Evolutionary conservation across 2,329 filamentous ascomycete species (phyloP).

Genomic region (Cladosporium sp.): DNA sequence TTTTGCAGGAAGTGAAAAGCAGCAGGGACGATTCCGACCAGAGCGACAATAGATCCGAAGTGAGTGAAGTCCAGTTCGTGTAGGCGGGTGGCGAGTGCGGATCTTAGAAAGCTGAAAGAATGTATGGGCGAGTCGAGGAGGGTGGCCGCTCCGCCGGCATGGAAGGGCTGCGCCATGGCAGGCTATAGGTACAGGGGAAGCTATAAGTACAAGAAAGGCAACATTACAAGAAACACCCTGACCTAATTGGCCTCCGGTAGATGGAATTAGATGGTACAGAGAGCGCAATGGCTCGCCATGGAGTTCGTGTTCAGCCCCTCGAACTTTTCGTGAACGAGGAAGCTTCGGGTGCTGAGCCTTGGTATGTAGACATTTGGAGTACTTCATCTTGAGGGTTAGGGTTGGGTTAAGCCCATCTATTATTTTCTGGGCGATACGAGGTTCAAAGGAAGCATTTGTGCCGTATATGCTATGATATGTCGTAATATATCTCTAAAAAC

Average conservation of each 20-base stretch:
- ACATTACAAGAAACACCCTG: conserved; percentile 13
- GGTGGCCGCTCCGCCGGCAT: conserved; percentile 25
- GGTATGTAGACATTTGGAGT: neutral
- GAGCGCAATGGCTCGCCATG: neutral
- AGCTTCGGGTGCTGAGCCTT: neutral
- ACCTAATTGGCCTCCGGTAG: neutral
- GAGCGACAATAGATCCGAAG: conserved; percentile 28
- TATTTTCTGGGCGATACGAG: neutral
- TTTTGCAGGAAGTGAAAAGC: conserved; percentile 23
- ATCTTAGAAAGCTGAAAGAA: conserved; percentile 23
- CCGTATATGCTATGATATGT: neutral
- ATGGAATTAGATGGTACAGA: neutral
- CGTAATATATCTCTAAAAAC: neutral
- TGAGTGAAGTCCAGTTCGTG: conserved; percentile 28
- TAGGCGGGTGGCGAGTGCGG: conserved; percentile 22
- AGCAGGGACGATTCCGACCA: conserved; percentile 26
- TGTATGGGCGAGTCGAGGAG: conserved; percentile 18
- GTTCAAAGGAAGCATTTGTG: neutral
- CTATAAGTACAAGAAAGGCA: conserved; percentile 10
- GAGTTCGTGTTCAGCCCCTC: neutral
- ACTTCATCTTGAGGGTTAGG: neutral
- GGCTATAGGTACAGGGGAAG: neutral
- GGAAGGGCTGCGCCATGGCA: conserved; percentile 24
- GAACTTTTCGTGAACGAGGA: conserved; percentile 4
- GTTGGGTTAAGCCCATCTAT: neutral